A percentile compares a stretch with the other conserved stretches of the same genome.
These are phyloP conservation scores for Calocybe cyanea DNA, from an alignment of 768 basidiomycete genomes.

Conservation along the genomic window DNA sequence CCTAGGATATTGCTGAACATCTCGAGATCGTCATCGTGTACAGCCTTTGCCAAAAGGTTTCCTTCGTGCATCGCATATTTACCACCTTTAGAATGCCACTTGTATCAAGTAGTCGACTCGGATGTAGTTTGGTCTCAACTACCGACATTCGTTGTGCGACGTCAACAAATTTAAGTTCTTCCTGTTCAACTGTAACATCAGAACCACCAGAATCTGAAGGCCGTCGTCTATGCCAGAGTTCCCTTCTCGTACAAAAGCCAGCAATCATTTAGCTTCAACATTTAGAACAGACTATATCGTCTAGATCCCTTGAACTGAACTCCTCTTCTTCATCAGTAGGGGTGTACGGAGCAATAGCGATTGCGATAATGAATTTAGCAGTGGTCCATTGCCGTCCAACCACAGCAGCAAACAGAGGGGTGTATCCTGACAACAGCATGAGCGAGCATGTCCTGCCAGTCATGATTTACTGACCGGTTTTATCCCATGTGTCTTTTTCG, in stretches of 20 bases:
- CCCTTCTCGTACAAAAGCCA: not conserved
- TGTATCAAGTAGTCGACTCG: conserved; percentile 29
- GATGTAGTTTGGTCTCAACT: conserved; percentile 36
- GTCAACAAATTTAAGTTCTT: conserved; percentile 45
- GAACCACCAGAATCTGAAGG: conserved; percentile 39
- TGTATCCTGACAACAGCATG: conserved; percentile 28
- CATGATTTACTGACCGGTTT: too few species aligned
- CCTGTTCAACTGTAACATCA: conserved; percentile 34
- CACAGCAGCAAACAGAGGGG: conserved; percentile 49
- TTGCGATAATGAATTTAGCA: conserved; percentile 53
- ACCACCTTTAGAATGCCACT: conserved; percentile 2
- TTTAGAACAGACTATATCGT: conserved; percentile 27
- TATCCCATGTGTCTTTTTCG: conserved; percentile 10
- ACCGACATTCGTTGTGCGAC: conserved; percentile 46
- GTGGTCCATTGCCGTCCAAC: conserved; percentile 51
- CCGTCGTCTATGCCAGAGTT: conserved; percentile 22
- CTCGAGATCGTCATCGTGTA: conserved; percentile 45
- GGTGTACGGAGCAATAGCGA: conserved; percentile 52
- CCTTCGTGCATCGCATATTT: conserved; percentile 4
- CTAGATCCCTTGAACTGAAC: conserved; percentile 29
- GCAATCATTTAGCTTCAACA: too few species aligned
- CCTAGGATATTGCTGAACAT: conserved; percentile 45
- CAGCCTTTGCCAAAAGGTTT: conserved; percentile 30
- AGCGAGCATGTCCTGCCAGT: too few species aligned
- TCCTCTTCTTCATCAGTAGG: too few species aligned